Evolutionary conservation across 805 yeast species (phyloP).

Genomic region (Hagleromyces aurorensis): DNA sequence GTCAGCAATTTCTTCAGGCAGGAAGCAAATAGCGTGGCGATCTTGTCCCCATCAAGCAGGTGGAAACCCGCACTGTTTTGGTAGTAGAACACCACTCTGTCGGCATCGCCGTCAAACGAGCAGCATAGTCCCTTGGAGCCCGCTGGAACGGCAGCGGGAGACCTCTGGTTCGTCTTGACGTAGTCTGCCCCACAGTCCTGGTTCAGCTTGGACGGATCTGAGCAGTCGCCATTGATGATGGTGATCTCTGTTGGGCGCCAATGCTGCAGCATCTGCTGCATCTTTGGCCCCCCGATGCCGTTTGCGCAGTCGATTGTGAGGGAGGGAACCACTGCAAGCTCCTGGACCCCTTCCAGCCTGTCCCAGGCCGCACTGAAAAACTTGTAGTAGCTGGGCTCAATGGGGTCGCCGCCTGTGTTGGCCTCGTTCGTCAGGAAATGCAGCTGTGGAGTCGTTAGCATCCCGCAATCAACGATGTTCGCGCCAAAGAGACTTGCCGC

Average conservation of each 20-base stretch:
- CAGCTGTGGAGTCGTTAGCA: conserved; percentile 88
- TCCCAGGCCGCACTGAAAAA: conserved; percentile 43
- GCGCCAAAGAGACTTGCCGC: conserved; percentile 55
- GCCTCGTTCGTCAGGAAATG: conserved; percentile 79
- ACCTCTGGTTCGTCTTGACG: conserved; percentile 79
- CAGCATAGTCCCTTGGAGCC: conserved; percentile 49
- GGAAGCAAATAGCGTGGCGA: conserved; percentile 74
- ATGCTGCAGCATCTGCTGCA: conserved; percentile 37
- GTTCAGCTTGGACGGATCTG: conserved; percentile 54
- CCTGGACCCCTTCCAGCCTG: conserved; percentile 11
- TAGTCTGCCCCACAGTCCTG: conserved; percentile 89
- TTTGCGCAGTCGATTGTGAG: conserved; percentile 86
- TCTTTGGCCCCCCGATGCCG: conserved; percentile 90
- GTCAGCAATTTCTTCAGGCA: conserved; percentile 48
- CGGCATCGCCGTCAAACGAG: conserved; percentile 97
- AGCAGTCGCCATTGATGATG: conserved; percentile 48
- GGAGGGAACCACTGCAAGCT: conserved; percentile 8
- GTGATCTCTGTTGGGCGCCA: conserved; percentile 32
- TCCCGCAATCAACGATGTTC: conserved; percentile 47
- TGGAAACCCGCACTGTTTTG: conserved; percentile 36
- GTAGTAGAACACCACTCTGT: conserved; percentile 80
- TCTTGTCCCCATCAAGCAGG: conserved; percentile 86
- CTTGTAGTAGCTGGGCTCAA: conserved; percentile 61
- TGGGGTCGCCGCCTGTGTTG: conserved; percentile 47
- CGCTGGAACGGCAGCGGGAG: conserved; percentile 56